Conservation (phyloP, 192 early-diverging fungal genomes). For the Irineochytrium annulatum region DNA sequence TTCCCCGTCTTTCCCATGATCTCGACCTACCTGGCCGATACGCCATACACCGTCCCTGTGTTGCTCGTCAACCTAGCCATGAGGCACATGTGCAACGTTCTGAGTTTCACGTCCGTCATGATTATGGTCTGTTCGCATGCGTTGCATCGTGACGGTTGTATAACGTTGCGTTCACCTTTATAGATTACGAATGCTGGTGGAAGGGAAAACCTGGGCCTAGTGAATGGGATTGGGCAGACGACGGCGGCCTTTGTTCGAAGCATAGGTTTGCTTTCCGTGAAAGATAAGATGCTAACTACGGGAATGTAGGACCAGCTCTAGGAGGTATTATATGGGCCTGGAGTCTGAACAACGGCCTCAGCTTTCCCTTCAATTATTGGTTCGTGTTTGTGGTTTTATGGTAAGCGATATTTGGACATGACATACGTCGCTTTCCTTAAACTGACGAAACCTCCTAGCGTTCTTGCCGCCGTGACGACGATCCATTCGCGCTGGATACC, state of each 20-base stretch:
- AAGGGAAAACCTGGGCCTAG: slow-evolving; percentile 11
- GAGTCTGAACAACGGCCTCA: slow-evolving; percentile 21
- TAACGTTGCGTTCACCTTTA: neutral
- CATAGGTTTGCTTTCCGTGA: slow-evolving; percentile 5
- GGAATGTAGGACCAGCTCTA: slow-evolving; percentile 13
- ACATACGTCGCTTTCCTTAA: too few species aligned
- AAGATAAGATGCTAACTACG: neutral
- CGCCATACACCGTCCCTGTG: neutral
- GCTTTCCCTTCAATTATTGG: slow-evolving; percentile 29
- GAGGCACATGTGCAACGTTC: slow-evolving; percentile 24
- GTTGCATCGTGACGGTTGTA: neutral
- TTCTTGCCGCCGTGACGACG: too few species aligned
- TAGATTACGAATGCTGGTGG: slow-evolving; percentile 20
- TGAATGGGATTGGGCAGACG: slow-evolving; percentile 25
- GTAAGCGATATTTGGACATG: too few species aligned
- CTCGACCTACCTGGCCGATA: neutral
- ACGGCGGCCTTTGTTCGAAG: slow-evolving; percentile 25
- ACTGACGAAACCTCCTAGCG: too few species aligned
- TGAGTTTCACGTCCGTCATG: slow-evolving; percentile 24
- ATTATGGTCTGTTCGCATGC: slow-evolving; percentile 8
- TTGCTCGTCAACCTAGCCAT: slow-evolving; percentile 13
- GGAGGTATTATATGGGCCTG: slow-evolving; percentile 31
- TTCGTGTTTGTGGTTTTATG: slow-evolving; percentile 19
- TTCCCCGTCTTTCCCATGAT: slow-evolving; percentile 17
- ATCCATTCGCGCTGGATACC: too few species aligned